Conservation (phyloP, 2,329 filamentous ascomycete genomes). For the Hyphodiscus sp. region DNA sequence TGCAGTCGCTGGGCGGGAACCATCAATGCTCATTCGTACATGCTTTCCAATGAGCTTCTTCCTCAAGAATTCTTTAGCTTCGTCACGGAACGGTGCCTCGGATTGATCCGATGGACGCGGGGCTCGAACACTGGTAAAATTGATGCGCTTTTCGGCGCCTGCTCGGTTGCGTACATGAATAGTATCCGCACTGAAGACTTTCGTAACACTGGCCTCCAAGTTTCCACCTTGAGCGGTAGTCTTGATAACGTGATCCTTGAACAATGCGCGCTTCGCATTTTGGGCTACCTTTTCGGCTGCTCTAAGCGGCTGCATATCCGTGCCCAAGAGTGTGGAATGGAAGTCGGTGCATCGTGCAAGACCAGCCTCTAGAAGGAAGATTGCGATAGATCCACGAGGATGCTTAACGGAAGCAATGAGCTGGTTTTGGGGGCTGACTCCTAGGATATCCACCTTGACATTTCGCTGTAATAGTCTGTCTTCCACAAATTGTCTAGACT, state of each 20-base stretch:
- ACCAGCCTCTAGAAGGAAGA: slow-evolving; percentile 82
- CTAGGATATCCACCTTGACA: slow-evolving; percentile 76
- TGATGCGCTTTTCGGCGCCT: slow-evolving; percentile 82
- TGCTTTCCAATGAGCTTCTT: slow-evolving; percentile 96
- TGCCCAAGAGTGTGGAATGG: slow-evolving; percentile 85
- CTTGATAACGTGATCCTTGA: slow-evolving; percentile 74
- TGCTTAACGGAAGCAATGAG: slow-evolving; percentile 85
- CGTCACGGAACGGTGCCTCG: slow-evolving; percentile 81
- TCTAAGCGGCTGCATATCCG: slow-evolving; percentile 79
- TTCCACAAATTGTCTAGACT: slow-evolving; percentile 85
- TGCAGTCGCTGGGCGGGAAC: slow-evolving; percentile 81
- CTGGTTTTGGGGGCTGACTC: slow-evolving; percentile 82
- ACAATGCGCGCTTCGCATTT: slow-evolving; percentile 67
- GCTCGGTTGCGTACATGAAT: slow-evolving; percentile 80
- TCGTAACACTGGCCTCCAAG: slow-evolving; percentile 75
- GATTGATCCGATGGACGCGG: slow-evolving; percentile 84
- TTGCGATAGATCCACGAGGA: slow-evolving; percentile 86
- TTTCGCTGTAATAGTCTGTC: slow-evolving; percentile 77
- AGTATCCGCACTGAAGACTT: slow-evolving; percentile 83
- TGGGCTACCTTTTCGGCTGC: slow-evolving; percentile 84
- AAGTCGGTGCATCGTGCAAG: slow-evolving; percentile 91
- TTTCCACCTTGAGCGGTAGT: slow-evolving; percentile 52
- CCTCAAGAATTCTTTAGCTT: slow-evolving; percentile 92
- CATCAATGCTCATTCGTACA: slow-evolving; percentile 81
- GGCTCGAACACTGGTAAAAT: slow-evolving; percentile 85